These are phyloP conservation scores for Verbena officinalis DNA, from an alignment of 257 asterid genomes.

Conservation along the genomic window DNA sequence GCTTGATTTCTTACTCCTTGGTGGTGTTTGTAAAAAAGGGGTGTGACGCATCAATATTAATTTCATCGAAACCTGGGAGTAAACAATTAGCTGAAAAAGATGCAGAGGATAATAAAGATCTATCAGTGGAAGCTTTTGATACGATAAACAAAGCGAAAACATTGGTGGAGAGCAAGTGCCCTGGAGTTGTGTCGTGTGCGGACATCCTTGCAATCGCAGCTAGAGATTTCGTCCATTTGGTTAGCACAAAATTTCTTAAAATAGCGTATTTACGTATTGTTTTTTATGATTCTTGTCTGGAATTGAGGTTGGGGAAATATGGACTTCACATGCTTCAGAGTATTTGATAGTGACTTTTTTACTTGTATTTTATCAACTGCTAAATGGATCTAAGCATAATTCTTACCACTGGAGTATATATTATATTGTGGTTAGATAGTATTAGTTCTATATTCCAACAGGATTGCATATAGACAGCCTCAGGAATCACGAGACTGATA, in stretches of 20 bases:
- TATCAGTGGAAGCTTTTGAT: conserved; percentile 77
- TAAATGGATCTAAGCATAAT: conserved; percentile 10
- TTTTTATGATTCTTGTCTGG: conserved; percentile 19
- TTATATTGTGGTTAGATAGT: no score
- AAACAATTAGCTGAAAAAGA: conserved; percentile 74
- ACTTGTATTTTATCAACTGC: neutral
- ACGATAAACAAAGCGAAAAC: conserved; percentile 66
- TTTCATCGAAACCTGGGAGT: conserved; percentile 64
- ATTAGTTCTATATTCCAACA: no score
- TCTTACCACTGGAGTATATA: neutral
- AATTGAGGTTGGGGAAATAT: neutral
- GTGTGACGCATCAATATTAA: conserved; percentile 81
- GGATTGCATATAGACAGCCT: no score
- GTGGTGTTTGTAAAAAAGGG: conserved; percentile 48
- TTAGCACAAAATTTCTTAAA: conserved; percentile 32
- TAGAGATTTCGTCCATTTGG: conserved; percentile 90
- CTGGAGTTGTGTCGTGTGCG: conserved; percentile 91
- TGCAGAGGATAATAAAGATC: conserved; percentile 82
- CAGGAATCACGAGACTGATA: conserved; percentile 31
- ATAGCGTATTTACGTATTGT: neutral
- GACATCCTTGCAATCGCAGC: conserved; percentile 94
- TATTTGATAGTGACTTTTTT: conserved; percentile 34
- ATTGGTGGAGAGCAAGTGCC: conserved; percentile 84
- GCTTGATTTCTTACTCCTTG: no score
- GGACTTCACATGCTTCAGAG: conserved; percentile 32